Evolutionary conservation across 371 early-diverging fungal genomes (phyloP), one percentile per base, ranked within the genome.

Genomic region (Dentiscutata heterogama): DNA sequence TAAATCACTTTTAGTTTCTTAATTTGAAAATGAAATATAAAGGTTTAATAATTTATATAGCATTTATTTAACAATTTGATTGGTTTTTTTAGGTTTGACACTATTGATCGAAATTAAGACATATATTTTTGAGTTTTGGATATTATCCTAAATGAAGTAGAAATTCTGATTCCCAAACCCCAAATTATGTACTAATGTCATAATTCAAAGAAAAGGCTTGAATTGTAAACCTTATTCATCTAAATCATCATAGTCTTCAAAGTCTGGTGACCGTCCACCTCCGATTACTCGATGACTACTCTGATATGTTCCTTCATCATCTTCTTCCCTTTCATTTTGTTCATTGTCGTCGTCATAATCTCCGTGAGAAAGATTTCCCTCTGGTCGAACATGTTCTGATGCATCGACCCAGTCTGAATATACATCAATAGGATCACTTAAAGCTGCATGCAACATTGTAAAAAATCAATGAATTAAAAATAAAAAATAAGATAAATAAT

Each of bases 341-440:
- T 65, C 65, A 31, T 65, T 46, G 42, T 70, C 46, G 22, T 39
- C 22, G 16, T 70, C 70, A 22, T 42, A 22, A 20, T 70, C 42
- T n/a, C 22, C 22, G 11, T 39, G 22, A 70, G 10, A 22, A 42
- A 18, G 39, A 70, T 35, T 13, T 5, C 42, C 70, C 22, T 70
- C 70, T 16, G 70, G 70, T 50, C 42, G 35, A 4, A n/a, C 92
- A 42, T 89, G 87, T 83, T 95, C 95, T 80, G 94, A 93, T 11
- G 95, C 94, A 84, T 96, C 96, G 58, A 96, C 90, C 96, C 96
- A 96, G 58, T 94, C 94, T 31, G 91, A 92, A 84, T 95, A 96
- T 2, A 96, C 94, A 85, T 96, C 96, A 18, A 95, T 92, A 11
- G 95, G 90, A 80, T 96, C 95, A 82, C 92, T 91, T 46, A 96